Percentiles rank a stretch among this genome's conserved stretches.
Conservation (phyloP, 164 flowering plant genomes). For the Santalum album region DNA sequence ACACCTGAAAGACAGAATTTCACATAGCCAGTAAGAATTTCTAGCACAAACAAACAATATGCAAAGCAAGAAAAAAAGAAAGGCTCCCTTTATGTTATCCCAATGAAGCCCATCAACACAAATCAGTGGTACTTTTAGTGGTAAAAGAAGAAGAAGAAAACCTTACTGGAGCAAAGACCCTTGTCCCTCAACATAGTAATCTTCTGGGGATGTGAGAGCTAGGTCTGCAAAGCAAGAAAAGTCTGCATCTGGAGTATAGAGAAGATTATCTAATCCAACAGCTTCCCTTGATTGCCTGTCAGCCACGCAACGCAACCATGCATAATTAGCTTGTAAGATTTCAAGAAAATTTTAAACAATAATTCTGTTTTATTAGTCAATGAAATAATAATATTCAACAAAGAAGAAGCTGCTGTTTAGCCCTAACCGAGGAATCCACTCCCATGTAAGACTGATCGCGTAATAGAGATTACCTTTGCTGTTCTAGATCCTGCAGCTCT, state of each 20-base stretch:
- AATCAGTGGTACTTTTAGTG: too few relatives aligned
- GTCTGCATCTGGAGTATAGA: conserved; percentile 96
- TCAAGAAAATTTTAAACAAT: neutral
- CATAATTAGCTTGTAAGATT: neutral
- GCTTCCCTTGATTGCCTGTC: conserved; percentile 70
- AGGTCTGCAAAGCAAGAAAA: conserved; percentile 98
- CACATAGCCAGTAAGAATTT: conserved; percentile 1
- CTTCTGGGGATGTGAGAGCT: conserved; percentile 91
- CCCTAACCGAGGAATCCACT: too few relatives aligned
- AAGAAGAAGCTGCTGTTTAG: too few relatives aligned
- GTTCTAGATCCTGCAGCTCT: conserved; percentile 74
- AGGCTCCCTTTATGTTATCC: too few relatives aligned
- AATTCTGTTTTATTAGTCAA: neutral
- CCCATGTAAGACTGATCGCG: too few relatives aligned
- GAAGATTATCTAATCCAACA: conserved; percentile 83
- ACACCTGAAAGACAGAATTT: conserved; percentile 65
- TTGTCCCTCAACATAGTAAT: conserved; percentile 90
- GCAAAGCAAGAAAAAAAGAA: too few relatives aligned
- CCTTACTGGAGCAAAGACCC: conserved; percentile 98
- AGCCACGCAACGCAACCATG: conserved; percentile 2
- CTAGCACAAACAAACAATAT: neutral
- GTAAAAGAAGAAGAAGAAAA: neutral
- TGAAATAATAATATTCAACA: too few relatives aligned
- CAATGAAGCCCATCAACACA: too few relatives aligned
- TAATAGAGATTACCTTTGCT: conserved; percentile 46